Evolutionary conservation across 192 early-diverging fungal genomes (phyloP).

Genomic region (Oehlia diaphana): DNA sequence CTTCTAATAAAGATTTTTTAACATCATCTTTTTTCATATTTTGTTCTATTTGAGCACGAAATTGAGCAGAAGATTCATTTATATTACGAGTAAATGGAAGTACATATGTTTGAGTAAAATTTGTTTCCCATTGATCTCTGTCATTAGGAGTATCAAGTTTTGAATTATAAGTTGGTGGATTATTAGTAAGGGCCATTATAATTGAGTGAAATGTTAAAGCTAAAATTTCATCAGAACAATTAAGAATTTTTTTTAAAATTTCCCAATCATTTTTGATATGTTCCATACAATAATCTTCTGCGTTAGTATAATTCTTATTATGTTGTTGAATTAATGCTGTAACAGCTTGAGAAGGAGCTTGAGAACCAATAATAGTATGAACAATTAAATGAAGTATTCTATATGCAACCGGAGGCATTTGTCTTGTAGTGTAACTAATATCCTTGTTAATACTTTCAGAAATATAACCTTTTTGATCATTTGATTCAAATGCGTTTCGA

Average conservation of each 20-base stretch:
- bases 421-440: background rate
- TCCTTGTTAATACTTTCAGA: background rate
- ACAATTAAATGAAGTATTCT: slow-evolving; percentile 19
- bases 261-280: slow-evolving; percentile 28
- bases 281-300: slow-evolving; percentile 6
- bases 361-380: slow-evolving; percentile 14
- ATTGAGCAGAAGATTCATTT: background rate
- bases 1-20: background rate
- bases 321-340: background rate
- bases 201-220: slow-evolving; percentile 18
- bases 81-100: background rate
- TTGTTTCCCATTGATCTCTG: background rate
- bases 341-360: background rate
- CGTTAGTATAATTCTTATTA: background rate
- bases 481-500: background rate
- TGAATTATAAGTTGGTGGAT: background rate
- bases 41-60: background rate
- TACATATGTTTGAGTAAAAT: background rate
- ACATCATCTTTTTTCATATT: background rate
- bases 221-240: slow-evolving; percentile 25
- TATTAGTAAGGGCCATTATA: background rate
- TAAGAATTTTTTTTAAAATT: background rate
- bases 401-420: slow-evolving; percentile 15
- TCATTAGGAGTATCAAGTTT: background rate
- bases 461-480: slow-evolving; percentile 3